A percentile compares a stretch with the other conserved stretches of the same genome.
phyloP scores from a whole-genome alignment of 768 basidiomycete species.

The Boletus subparvulus region DNA sequence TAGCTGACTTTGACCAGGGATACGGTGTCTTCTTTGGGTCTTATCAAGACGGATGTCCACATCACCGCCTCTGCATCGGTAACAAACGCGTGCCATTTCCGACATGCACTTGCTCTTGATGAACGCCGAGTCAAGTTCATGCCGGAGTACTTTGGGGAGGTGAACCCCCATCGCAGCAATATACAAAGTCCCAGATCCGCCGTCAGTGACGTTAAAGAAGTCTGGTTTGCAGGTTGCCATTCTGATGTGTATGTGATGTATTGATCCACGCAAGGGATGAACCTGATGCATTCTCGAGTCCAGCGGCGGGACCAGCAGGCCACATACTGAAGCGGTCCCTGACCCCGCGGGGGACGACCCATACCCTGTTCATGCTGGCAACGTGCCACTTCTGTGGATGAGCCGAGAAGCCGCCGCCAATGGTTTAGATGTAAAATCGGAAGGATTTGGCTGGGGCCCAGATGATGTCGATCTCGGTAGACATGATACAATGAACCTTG shows the following conservation, averaged over 20 bases:
- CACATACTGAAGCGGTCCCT: too few species aligned
- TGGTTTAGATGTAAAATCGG: background rate
- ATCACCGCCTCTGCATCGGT: constrained; percentile 6
- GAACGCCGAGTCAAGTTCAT: constrained; percentile 14
- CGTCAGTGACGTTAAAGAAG: constrained; percentile 7
- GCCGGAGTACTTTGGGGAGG: constrained; percentile 12
- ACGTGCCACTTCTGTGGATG: constrained; percentile 11
- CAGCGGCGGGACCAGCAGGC: constrained; percentile 1
- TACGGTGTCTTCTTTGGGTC: constrained; percentile 12
- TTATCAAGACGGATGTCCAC: constrained; percentile 1
- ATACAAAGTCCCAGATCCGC: background rate
- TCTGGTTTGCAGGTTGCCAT: constrained; percentile 13
- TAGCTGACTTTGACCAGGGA: constrained; percentile 4
- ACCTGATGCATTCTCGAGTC: background rate
- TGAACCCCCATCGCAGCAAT: background rate
- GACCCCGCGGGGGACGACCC: background rate
- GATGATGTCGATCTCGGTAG: constrained; percentile 7
- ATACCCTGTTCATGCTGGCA: constrained; percentile 1
- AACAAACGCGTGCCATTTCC: constrained; percentile 12
- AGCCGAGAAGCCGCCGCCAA: constrained; percentile 1
- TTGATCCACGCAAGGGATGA: background rate
- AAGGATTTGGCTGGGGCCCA: background rate
- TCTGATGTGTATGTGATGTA: constrained; percentile 6
- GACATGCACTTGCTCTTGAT: constrained; percentile 16
- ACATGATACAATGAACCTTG: background rate